A percentile compares a stretch with the other conserved stretches of the same genome.
These are phyloP conservation scores for Kondoa subrosea DNA, from an alignment of 768 basidiomycete species.

Conservation along the genomic window DNA sequence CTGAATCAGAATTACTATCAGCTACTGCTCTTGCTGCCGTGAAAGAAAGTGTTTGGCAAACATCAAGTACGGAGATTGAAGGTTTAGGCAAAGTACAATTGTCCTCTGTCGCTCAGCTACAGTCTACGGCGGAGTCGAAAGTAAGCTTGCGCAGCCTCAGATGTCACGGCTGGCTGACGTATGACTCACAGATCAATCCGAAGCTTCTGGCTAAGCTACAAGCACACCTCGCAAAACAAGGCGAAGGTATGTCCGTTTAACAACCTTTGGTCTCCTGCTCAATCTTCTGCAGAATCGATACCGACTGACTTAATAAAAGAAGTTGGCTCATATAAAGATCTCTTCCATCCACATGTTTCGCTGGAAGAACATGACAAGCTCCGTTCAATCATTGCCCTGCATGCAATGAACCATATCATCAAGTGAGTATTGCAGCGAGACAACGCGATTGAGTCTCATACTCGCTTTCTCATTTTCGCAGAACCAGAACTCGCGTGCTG, in stretches of 20 bases:
- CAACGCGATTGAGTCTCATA: background rate
- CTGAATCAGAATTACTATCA: conserved; percentile 10
- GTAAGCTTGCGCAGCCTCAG: background rate
- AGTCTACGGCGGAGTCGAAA: background rate
- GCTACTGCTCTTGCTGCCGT: background rate
- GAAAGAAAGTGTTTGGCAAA: conserved; percentile 1
- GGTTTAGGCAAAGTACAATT: background rate
- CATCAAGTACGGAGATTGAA: conserved; percentile 1
- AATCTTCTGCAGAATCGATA: background rate
- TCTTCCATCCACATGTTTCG: conserved; percentile 54
- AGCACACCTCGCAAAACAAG: background rate
- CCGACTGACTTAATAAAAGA: conserved; percentile 12
- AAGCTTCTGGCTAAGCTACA: conserved; percentile 22
- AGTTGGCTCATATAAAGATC: conserved; percentile 46
- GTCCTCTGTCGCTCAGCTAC: background rate
- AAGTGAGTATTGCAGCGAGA: conserved; percentile 42
- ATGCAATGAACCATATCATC: conserved; percentile 71
- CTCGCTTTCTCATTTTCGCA: conserved; percentile 31
- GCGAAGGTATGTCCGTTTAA: background rate
- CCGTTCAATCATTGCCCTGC: conserved; percentile 56
- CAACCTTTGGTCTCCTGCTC: background rate
- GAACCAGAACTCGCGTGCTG: conserved; percentile 72
- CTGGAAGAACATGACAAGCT: conserved; percentile 47
- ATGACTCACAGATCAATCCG: conserved; percentile 19
- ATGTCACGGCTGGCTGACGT: background rate